phyloP scores from a whole-genome alignment of 495 filamentous ascomycete genomes.

The Penicillium chermesinum region DNA sequence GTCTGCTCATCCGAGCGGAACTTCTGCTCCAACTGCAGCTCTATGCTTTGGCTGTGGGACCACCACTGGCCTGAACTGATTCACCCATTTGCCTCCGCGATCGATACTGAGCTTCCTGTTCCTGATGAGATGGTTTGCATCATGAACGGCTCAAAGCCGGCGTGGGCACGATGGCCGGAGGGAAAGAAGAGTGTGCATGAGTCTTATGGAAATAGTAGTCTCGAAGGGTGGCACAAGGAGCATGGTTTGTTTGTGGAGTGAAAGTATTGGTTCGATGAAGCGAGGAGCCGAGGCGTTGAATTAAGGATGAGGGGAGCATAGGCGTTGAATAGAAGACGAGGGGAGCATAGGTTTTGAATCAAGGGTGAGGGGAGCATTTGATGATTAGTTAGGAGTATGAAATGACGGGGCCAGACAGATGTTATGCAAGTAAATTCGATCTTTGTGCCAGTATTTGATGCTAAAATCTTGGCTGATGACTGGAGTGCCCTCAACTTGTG shows the following conservation, averaged over 20 bases:
- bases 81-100: slow-evolving; percentile 53
- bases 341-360: too few relatives aligned
- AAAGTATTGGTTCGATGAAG: not conserved
- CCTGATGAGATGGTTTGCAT: slow-evolving; percentile 53
- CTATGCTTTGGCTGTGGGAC: slow-evolving; percentile 49
- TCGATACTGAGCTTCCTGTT: slow-evolving; percentile 48
- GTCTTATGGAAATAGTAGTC: slow-evolving; percentile 33
- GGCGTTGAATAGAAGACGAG: too few relatives aligned
- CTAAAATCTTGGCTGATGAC: too few relatives aligned
- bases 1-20: slow-evolving; percentile 44
- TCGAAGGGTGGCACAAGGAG: slow-evolving; percentile 52
- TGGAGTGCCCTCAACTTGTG: too few relatives aligned
- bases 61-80: slow-evolving; percentile 50
- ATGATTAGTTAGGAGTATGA: too few relatives aligned
- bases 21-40: slow-evolving; percentile 50
- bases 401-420: too few relatives aligned
- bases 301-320: too few relatives aligned
- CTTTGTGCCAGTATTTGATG: too few relatives aligned
- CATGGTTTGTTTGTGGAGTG: slow-evolving; percentile 18
- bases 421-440: too few relatives aligned
- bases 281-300: slow-evolving; percentile 1
- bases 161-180: slow-evolving; percentile 48
- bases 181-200: slow-evolving; percentile 46
- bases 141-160: slow-evolving; percentile 43
- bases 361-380: too few relatives aligned